Base-by-base conservation (phyloP, 1,284 basidiomycete species). In the Leccinum fuscescens region DNA sequence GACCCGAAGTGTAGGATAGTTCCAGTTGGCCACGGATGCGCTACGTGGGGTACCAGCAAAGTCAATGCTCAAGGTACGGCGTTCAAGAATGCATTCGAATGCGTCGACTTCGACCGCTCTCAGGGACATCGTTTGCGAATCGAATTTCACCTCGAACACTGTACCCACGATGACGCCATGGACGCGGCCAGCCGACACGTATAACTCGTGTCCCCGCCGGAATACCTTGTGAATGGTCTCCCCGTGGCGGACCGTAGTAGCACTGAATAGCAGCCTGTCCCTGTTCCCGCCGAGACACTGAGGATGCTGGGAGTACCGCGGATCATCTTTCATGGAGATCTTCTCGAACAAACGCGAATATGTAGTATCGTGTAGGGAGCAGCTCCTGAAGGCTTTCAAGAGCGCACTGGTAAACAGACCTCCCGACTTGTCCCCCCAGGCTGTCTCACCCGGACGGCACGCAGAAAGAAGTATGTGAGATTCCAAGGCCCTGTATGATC, bases 391-490 rank as follows among this genome's bases (percentile, higher is more conserved):
- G n/a, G 42, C 54, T 15, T 55, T 55, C 42, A 55, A 14, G 27
- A 55, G 54, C 14, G 42, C 54, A n/a, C 42, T 55, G 17, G 54
- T 55, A 48, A 55, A 55, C 11, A 46, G 42, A 22, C 54, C 54
- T 48, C 54, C 54, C 8, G 42, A 46, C 39, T 7, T 48, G n/a
- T 46, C n/a, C 14, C 39, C 54, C 29, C 6, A 39, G 9, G 54
- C 54, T 4, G 31, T 46, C 54, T 55, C 54, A 31, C n/a, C 27
- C 42, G 54, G 42, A 31, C 39, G 42, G 42, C 54, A 55, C 12
- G 54, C 54, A 49, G 54, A 27, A 15, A 55, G 54, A 15, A 55
- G 54, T 33, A 55, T 22, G 29, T 55, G 54, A n/a, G 54, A 48
- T 15, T 55, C 54, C 29, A 55, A 22, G 12, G 54, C 54, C 42